A percentile compares a stretch with the other conserved stretches of the same genome.
Conservation (phyloP, 139 green algal genomes). For the Edaphochlamys debaryana region DNA sequence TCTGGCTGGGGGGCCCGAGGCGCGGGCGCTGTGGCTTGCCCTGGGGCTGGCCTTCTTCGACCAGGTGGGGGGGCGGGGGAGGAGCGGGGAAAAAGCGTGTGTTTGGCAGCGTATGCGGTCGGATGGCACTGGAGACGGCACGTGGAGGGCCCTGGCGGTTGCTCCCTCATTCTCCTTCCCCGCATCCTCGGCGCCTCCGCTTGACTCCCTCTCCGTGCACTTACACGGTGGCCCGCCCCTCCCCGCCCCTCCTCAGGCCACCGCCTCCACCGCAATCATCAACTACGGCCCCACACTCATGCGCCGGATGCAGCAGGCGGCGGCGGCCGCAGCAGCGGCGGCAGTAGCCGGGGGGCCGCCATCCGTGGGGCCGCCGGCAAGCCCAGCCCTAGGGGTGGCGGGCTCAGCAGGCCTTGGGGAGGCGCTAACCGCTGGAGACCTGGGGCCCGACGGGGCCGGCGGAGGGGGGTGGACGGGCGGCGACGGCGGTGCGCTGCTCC, state of each 20-base stretch:
- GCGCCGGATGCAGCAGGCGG: not conserved
- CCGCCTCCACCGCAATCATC: slow-evolving; percentile 74
- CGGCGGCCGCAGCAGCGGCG: not conserved
- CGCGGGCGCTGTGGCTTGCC: slow-evolving; percentile 67
- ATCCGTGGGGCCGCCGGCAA: too few relatives aligned
- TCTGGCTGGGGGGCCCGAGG: slow-evolving; percentile 67
- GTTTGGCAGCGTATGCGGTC: not conserved
- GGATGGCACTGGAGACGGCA: too few relatives aligned
- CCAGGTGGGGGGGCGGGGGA: slow-evolving; percentile 42
- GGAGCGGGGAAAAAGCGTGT: not conserved
- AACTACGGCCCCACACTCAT: slow-evolving; percentile 84
- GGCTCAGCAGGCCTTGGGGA: too few relatives aligned
- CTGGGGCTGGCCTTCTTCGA: slow-evolving; percentile 83
- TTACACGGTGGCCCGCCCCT: too few relatives aligned
- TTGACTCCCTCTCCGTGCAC: too few relatives aligned
- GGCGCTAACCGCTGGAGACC: too few relatives aligned
- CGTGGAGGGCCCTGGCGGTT: too few relatives aligned
- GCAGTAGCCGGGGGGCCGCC: slow-evolving; percentile 40
- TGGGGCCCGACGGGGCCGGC: slow-evolving; percentile 15
- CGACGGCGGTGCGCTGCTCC: slow-evolving; percentile 60
- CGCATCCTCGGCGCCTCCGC: too few relatives aligned
- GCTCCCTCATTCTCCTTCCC: too few relatives aligned
- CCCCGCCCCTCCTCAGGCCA: slow-evolving; percentile 7
- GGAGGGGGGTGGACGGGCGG: slow-evolving; percentile 10
- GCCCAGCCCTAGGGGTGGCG: too few relatives aligned